Base-by-base conservation (phyloP, 1,284 basidiomycete species). In the Leucoagaricus sp. region DNA sequence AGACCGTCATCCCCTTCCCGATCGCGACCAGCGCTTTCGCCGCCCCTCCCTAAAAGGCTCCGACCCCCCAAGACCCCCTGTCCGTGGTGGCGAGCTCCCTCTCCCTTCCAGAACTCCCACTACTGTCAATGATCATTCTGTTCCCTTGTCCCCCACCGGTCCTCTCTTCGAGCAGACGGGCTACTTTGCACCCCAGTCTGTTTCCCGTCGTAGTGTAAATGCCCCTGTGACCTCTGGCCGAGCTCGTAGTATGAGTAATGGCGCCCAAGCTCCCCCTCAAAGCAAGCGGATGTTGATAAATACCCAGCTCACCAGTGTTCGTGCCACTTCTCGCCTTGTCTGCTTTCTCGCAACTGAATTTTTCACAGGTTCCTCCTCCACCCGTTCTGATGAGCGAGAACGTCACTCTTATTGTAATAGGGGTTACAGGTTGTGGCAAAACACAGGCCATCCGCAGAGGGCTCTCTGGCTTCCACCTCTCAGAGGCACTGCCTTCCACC, bases 371-470 rank as follows among this genome's bases (percentile, higher is more conserved):
- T 25, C 48, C 34, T 13, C 21, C 53, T 17, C 63, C 60, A 33
- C 29, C 49, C 29, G 54, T 54, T 46, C 45, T 47, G 19, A 54
- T 57, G 41, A 65, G 58, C 46, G 55, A 60, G 31, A 69, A 68
- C 49, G 69, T 89, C 45, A 82, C 83, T 3, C 70, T 92, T 19
- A 81, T 82, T 36, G 83, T 92, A 28, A 77, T 90, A 31, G 89
- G 89, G n/a, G 76, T 80, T 7, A 68, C 77, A 52, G 81, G 83
- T 26, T 89, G 87, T 63, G 90, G 89, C 56, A 92, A 91, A 70
- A 86, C 86, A 1, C 78, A 80, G 2, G 79, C 86, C 49, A 85
- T 92, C 57, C 77, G 77, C 45, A 87, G 85, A 67, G 89, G 89
- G 28, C 74, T 89, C 49, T 83, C 81, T 60, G 76, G 77, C 12